phyloP scores from a whole-genome alignment of 768 basidiomycete species.

The Amanita brunnescens region DNA sequence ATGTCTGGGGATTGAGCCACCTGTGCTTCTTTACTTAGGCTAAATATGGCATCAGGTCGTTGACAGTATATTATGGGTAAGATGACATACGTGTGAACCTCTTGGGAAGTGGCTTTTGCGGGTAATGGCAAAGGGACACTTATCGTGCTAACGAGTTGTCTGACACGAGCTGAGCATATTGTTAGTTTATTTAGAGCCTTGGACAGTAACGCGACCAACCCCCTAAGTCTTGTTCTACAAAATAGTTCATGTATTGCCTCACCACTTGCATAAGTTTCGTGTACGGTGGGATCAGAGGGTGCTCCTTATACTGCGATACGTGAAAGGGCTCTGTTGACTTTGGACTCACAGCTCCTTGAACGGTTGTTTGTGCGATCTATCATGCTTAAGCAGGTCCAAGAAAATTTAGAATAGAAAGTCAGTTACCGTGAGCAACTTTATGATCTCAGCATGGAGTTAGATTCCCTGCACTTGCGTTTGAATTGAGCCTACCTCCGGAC shows the following conservation, averaged over 20 bases:
- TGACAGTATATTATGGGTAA: not conserved
- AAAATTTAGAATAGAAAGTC: not conserved
- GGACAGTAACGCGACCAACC: constrained; percentile 14
- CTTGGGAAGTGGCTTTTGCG: not conserved
- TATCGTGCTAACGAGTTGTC: not conserved
- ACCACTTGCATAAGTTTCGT: constrained; percentile 24
- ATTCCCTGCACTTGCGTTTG: not conserved
- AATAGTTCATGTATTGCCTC: constrained; percentile 19
- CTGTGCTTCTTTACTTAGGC: not conserved
- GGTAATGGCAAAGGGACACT: not conserved
- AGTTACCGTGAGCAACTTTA: constrained; percentile 38
- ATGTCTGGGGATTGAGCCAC: not conserved
- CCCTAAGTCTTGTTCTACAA: constrained; percentile 26
- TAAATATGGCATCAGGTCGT: not conserved
- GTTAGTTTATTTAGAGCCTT: not conserved
- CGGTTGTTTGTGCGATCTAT: constrained; percentile 30
- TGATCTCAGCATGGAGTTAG: constrained; percentile 28
- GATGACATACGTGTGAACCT: not conserved
- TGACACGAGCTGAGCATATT: not conserved
- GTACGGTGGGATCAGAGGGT: constrained; percentile 29
- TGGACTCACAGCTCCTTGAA: constrained; percentile 21
- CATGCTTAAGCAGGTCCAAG: not conserved
- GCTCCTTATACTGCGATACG: constrained; percentile 17
- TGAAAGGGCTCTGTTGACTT: constrained; percentile 20
- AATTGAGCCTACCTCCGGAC: constrained; percentile 31